These are phyloP conservation scores for Auricularia sp. DNA, from an alignment of 768 basidiomycete species.

Conservation along the genomic window DNA sequence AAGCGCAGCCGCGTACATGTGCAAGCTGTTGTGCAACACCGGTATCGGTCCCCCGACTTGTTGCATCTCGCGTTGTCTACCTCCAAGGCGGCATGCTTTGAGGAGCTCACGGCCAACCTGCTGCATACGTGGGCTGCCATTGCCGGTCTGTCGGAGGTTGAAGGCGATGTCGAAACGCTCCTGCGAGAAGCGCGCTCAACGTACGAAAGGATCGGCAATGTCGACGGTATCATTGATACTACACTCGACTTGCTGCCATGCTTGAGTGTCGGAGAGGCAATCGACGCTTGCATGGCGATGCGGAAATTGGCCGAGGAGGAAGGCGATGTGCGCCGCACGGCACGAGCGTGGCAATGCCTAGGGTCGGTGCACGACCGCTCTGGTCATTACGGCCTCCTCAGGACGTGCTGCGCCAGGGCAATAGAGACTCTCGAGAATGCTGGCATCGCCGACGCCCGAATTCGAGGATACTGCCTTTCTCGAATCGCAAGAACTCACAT, in stretches of 20 bases:
- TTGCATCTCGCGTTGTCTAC: not conserved
- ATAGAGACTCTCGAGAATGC: no score
- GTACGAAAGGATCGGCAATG: not conserved
- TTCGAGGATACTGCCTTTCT: no score
- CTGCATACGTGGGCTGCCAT: not conserved
- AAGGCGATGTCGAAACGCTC: not conserved
- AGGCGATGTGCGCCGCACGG: not conserved
- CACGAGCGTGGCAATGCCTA: no score
- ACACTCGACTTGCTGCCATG: not conserved
- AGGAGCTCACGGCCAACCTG: not conserved
- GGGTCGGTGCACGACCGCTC: no score
- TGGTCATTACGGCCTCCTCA: no score
- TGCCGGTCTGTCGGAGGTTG: not conserved
- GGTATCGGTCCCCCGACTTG: no score
- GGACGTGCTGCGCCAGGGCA: no score
- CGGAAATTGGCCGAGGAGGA: not conserved
- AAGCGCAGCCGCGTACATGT: no score
- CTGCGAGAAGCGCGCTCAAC: not conserved
- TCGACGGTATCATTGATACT: not conserved
- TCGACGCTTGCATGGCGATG: not conserved
- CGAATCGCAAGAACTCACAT: no score
- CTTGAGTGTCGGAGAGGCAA: not conserved
- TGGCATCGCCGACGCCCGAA: no score
- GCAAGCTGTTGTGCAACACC: no score
- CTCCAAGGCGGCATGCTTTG: no score